Base-by-base conservation (phyloP, 352 stramenopile genomes). In the Aphanomyces stellatus region DNA sequence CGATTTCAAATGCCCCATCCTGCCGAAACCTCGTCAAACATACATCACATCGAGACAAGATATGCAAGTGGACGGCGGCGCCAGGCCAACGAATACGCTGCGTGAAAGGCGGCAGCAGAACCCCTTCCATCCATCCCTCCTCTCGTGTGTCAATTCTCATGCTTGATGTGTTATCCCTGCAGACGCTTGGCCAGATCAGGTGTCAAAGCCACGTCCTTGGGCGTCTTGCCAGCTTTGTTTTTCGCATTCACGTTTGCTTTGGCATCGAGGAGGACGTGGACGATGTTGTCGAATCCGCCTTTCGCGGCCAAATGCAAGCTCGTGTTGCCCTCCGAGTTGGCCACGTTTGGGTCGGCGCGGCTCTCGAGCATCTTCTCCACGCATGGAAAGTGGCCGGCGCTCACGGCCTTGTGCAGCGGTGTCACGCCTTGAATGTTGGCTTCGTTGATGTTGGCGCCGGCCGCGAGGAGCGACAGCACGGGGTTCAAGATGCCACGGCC, bases 291-390 rank as follows among this genome's bases (percentile, higher is more conserved):
- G 63, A 94, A 96, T 2, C 86, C 85, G n/a, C 88, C 85, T 19
- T 80, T 76, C 2, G 88, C 80, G n/a, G 85, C 87, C 17, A 94
- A 59, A 53, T 96, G 88, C 40, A 96, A 77, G 37, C 88, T 86
- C 27, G 85, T 89, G 72, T 95, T 93, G 56, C 86, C 86, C 53
- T 94, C 82, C 3, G 69, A 31, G 61, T 94, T 91, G n/a, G 71
- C 73, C 43, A 76, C 71, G 30, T 84, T 85, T 6, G 74, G 73
- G 51, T 75, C 88, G n/a, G 82, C 87, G 37, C 88, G 85, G 70
- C 83, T 84, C 53, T 90, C 82, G 31, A 94, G 71, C n/a, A 95
- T 80, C 74, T 93, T 94, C 70, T 93, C 88, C n/a, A 91, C 82
- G 7, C 83, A 81, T 4, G 85, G 86, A 10, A 76, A 46, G 62